These are phyloP conservation scores for Kwoniella sp. DNA, from an alignment of 768 basidiomycete genomes.

Conservation along the genomic window DNA sequence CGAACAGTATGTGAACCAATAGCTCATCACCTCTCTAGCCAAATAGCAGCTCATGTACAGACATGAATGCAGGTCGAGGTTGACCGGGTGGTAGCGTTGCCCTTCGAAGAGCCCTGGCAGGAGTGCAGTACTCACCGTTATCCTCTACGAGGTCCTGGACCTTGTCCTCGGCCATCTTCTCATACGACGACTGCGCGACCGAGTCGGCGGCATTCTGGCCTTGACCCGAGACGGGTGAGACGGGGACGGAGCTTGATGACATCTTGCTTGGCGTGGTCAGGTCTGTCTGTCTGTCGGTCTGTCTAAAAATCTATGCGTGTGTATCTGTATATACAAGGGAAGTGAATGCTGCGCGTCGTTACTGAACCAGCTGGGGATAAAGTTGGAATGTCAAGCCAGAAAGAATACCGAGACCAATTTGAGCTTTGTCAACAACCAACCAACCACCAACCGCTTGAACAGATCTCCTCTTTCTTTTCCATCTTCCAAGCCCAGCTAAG, in stretches of 20 bases:
- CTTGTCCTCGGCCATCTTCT: slow-evolving; percentile 38
- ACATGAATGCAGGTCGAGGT: too few species aligned
- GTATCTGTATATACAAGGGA: too few species aligned
- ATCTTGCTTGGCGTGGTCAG: slow-evolving; percentile 11
- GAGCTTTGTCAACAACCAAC: not conserved
- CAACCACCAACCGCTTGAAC: too few species aligned
- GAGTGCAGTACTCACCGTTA: slow-evolving; percentile 27
- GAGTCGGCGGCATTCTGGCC: not conserved
- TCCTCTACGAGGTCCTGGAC: slow-evolving; percentile 46
- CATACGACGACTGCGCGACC: slow-evolving; percentile 10
- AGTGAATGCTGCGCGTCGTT: too few species aligned
- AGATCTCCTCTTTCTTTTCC: not conserved
- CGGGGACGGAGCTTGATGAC: slow-evolving; percentile 3
- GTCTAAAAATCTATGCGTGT: not conserved
- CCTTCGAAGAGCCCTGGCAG: not conserved
- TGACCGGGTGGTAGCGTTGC: too few species aligned
- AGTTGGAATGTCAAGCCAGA: too few species aligned
- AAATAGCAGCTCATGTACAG: too few species aligned
- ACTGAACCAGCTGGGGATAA: too few species aligned
- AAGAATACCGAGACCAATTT: not conserved
- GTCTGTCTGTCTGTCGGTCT: too few species aligned
- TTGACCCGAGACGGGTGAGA: not conserved
- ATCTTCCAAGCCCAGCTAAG: too few species aligned
- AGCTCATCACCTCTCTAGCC: too few species aligned
- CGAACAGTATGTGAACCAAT: too few species aligned